These are phyloP conservation scores for Phytophthora fragariaefolia DNA, from an alignment of 352 stramenopile genomes.

Conservation along the genomic window DNA sequence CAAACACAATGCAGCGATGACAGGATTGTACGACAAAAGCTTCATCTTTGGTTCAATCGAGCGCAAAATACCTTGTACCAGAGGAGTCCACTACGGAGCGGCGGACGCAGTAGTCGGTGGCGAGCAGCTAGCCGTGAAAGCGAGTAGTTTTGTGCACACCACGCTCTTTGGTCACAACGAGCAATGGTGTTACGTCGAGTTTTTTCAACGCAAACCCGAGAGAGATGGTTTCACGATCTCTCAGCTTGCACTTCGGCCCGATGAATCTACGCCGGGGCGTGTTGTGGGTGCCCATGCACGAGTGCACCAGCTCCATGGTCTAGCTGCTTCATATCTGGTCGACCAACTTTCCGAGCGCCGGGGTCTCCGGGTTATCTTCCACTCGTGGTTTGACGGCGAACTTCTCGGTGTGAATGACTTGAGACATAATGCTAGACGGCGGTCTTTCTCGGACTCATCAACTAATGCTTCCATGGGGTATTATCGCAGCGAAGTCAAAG, in stretches of 20 bases:
- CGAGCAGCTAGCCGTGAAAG: slow-evolving; percentile 37
- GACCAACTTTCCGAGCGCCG: background rate
- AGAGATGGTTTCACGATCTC: slow-evolving; percentile 30
- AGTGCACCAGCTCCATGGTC: slow-evolving; percentile 29
- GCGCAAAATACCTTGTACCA: slow-evolving; percentile 14
- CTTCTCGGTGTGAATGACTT: background rate
- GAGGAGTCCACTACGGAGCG: background rate
- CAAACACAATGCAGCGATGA: slow-evolving; percentile 40
- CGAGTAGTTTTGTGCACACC: slow-evolving; percentile 29
- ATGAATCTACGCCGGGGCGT: slow-evolving; percentile 14
- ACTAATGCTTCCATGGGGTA: background rate
- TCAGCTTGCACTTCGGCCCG: slow-evolving; percentile 22
- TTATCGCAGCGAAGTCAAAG: background rate
- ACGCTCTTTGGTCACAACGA: slow-evolving; percentile 31
- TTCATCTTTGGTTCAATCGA: slow-evolving; percentile 42
- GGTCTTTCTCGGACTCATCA: background rate
- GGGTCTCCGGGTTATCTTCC: slow-evolving; percentile 2
- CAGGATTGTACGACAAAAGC: slow-evolving; percentile 35
- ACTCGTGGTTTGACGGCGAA: slow-evolving; percentile 2
- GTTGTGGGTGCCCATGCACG: slow-evolving; percentile 3
- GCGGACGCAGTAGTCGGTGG: background rate
- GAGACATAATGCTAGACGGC: background rate
- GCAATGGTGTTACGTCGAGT: slow-evolving; percentile 41
- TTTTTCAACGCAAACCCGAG: slow-evolving; percentile 21
- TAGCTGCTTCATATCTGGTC: slow-evolving; percentile 25